These are phyloP conservation scores for Exserohilum turcica DNA, from an alignment of 2,329 filamentous ascomycete species.

Conservation along the genomic window DNA sequence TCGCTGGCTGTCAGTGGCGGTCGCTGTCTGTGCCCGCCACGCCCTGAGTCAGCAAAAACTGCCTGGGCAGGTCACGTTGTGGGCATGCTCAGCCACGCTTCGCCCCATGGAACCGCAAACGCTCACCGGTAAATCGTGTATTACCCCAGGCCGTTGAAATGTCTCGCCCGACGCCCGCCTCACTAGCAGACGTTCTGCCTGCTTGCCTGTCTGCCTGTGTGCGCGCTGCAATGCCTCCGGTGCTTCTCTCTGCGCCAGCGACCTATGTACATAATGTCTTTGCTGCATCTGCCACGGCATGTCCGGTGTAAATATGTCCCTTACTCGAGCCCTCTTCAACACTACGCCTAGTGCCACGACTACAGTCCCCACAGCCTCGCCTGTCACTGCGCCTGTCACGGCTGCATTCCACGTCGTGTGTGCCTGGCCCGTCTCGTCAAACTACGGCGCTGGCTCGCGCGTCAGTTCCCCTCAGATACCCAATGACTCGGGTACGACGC, in stretches of 20 bases:
- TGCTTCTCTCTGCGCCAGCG: constrained; percentile 8
- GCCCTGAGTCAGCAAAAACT: background rate
- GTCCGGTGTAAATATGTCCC: constrained; percentile 46
- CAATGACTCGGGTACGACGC: background rate
- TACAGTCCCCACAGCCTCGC: constrained; percentile 19
- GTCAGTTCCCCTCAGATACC: constrained; percentile 45
- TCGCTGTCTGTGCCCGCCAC: background rate
- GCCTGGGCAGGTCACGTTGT: constrained; percentile 11
- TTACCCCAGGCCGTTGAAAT: constrained; percentile 5
- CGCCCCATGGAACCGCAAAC: constrained; percentile 8
- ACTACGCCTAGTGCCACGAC: constrained; percentile 16
- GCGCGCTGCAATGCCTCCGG: constrained; percentile 10
- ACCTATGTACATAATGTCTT: constrained; percentile 9
- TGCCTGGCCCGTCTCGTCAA: constrained; percentile 62
- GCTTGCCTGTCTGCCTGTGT: constrained; percentile 8
- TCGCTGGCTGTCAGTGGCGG: background rate
- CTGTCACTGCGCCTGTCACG: background rate
- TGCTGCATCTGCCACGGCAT: constrained; percentile 10
- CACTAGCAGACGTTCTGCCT: background rate
- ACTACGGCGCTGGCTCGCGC: constrained; percentile 62
- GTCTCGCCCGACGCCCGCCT: constrained; percentile 15
- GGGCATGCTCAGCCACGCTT: background rate
- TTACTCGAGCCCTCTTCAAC: constrained; percentile 33
- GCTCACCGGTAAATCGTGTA: constrained; percentile 26
- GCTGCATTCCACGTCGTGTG: constrained; percentile 56